A percentile compares a stretch with the other conserved stretches of the same genome.
phyloP scores from a whole-genome alignment of 2,329 filamentous ascomycete species.

The Didymella segeticola region DNA sequence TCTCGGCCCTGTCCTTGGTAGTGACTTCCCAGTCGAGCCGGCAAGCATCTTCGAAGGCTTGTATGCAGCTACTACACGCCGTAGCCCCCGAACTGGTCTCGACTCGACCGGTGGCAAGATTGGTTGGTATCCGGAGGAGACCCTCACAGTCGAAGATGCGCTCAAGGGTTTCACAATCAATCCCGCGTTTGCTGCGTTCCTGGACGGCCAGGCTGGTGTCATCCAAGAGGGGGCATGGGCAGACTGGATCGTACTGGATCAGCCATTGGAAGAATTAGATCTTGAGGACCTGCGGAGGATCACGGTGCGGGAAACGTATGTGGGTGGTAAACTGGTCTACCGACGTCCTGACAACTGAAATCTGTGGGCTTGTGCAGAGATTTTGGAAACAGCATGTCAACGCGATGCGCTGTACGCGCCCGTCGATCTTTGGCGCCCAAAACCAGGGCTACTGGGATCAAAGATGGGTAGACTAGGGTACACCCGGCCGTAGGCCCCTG shows the following conservation, averaged over 20 bases:
- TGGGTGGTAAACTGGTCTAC: conserved; percentile 60
- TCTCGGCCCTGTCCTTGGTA: conserved; percentile 65
- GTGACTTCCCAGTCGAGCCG: conserved; percentile 76
- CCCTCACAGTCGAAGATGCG: conserved; percentile 65
- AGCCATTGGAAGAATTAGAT: conserved; percentile 59
- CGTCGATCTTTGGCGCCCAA: background rate
- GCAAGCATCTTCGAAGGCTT: conserved; percentile 72
- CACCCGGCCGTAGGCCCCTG: conserved; percentile 1
- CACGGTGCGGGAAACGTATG: conserved; percentile 71
- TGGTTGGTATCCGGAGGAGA: conserved; percentile 68
- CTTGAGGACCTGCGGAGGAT: conserved; percentile 61
- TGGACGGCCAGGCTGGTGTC: conserved; percentile 65
- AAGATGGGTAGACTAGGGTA: conserved; percentile 5
- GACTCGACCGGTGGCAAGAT: conserved; percentile 54
- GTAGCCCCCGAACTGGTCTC: conserved; percentile 59
- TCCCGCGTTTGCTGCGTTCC: conserved; percentile 65
- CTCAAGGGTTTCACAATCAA: conserved; percentile 67
- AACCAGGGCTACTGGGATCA: background rate
- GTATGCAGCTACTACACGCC: conserved; percentile 70
- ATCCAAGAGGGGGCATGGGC: conserved; percentile 68
- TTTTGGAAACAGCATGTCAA: background rate
- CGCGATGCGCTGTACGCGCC: conserved; percentile 1
- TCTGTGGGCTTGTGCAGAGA: conserved; percentile 15
- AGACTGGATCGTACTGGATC: conserved; percentile 74
- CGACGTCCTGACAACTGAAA: conserved; percentile 20